Base-by-base conservation (phyloP, 768 basidiomycete genomes). In the Exsudoporus frostii region DNA sequence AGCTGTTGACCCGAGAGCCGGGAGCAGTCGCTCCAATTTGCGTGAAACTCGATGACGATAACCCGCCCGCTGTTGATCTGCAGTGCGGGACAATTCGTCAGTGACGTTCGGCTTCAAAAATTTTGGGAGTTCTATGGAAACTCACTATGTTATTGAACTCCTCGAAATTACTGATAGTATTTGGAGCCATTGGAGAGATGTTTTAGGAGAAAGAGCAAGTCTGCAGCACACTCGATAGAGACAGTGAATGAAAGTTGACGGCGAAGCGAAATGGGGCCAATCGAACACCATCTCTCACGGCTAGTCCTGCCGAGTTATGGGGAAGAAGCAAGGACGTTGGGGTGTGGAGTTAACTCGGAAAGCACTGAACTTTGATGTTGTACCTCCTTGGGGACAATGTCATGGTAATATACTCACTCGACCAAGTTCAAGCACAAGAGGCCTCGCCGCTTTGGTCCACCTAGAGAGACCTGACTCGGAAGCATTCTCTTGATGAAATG, bases 41-140 rank as follows among this genome's bases (percentile, higher is more conserved):
- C 56, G 14, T 57, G 30, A 50, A 66, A 67, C 50, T 65, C 60
- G 51, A 67, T 54, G 47, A 69, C 33, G 24, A 53, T 48, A 17
- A 64, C 51, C 17, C 62, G 63, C 5, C 67, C 66, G 14, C 51
- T 65, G 56, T 67, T 64, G 32, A 67, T 66, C 66, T 56, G 34
- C 41, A 32, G n/a, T 14, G 17, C 8, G 4, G 20, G 19, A 22
- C 25, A 22, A 2, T 20, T 5, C 13, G 17, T 57, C n/a, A 50
- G 24, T 22, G 11, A 27, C 11, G 9, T 22, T 3, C 5, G 8
- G 19, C 20, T 15, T 8, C 20, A n/a, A 17, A 20, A 7, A 0
- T 7, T 17, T 50, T 1, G 27, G 45, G 27, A n/a, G 19, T 25
- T 8, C 2, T 19, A 9, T 32, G 11, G 33, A 20, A n/a, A 45